Base-by-base conservation (phyloP, 148 eudicot genomes). In the Rheum nobile region DNA sequence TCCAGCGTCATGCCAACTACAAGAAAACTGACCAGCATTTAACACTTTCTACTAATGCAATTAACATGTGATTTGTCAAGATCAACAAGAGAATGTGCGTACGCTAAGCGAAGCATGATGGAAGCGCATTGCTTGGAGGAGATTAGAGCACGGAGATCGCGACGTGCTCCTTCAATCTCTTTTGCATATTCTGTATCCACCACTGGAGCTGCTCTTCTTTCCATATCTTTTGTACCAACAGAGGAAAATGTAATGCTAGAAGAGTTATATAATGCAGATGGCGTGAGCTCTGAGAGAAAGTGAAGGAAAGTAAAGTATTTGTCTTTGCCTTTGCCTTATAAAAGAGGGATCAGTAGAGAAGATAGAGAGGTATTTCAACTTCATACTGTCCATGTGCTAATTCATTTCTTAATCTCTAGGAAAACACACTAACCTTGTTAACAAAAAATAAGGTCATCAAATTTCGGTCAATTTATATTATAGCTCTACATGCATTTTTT, bases 41-140 rank as follows among this genome's bases (percentile, higher is more conserved):
- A 24, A 48, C n/a, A 48, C 43, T 47, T 48, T 24, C 32, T 1
- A 26, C 26, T 37, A 1, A 26, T 54, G 34, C 31, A 16, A 54
- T 22, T 13, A 32, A 55, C 52, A 12, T 57, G 17, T 28, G 16
- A 63, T 63, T 3, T 24, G 26, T 57, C 65, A 57, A 57, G 61
- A 50, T 57, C 65, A 57, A 57, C 16, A 32, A 10, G 37, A 61
- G 16, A 41, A 24, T 38, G 22, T 3, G 61, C 8, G 55, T 89
- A 94, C 97, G 96, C 97, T 82, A 94, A 80, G 52, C 97, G 97
- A 72, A 91, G 98, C 97, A 94, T 89, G 76, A 91, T 83, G 35
- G 98, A 97, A 32, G 98, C 97, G 34, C 98, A 94, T 67, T 84
- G 82, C 77, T 90, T 87, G 79, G 71, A 57, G 69, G 82, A 80